Percentiles rank a stretch among this genome's conserved stretches.
These are phyloP conservation scores for Mycena leptocephala DNA, from an alignment of 768 basidiomycete species.

Conservation along the genomic window DNA sequence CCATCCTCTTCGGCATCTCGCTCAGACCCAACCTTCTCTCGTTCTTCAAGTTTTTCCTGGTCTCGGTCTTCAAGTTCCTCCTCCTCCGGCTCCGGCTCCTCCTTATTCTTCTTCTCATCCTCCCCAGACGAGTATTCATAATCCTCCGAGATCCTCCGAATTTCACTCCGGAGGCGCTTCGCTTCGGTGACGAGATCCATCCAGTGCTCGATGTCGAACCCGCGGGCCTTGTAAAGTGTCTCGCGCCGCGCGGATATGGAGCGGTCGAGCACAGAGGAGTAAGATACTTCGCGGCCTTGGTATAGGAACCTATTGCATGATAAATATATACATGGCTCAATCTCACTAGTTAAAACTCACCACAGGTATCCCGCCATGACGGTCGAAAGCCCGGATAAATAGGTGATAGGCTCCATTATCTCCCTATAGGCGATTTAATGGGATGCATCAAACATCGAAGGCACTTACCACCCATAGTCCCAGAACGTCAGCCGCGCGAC, in stretches of 20 bases:
- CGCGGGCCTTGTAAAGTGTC: conserved; percentile 69
- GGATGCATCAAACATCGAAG: background rate
- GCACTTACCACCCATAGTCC: conserved; percentile 68
- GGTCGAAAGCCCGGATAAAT: conserved; percentile 74
- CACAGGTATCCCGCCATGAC: conserved; percentile 77
- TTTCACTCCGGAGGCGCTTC: conserved; percentile 66
- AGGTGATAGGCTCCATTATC: conserved; percentile 81
- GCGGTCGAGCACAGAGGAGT: conserved; percentile 72
- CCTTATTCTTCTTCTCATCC: conserved; percentile 45
- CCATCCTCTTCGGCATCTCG: background rate
- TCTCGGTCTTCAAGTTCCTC: conserved; percentile 48
- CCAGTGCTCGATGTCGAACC: conserved; percentile 76
- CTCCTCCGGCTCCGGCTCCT: conserved; percentile 43
- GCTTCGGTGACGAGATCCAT: conserved; percentile 67
- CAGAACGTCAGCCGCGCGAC: conserved; percentile 79
- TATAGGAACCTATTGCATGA: conserved; percentile 64
- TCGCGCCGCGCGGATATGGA: conserved; percentile 73
- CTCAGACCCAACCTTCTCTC: conserved; percentile 21
- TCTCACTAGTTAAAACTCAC: conserved; percentile 43
- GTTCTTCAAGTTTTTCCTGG: conserved; percentile 30
- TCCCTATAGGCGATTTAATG: conserved; percentile 55
- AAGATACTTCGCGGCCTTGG: conserved; percentile 76
- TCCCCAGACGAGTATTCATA: conserved; percentile 58
- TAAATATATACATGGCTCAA: background rate
- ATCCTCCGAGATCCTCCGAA: conserved; percentile 72